phyloP scores from a whole-genome alignment of 163 green algal genomes.

The Prototheca wickerhamii region DNA sequence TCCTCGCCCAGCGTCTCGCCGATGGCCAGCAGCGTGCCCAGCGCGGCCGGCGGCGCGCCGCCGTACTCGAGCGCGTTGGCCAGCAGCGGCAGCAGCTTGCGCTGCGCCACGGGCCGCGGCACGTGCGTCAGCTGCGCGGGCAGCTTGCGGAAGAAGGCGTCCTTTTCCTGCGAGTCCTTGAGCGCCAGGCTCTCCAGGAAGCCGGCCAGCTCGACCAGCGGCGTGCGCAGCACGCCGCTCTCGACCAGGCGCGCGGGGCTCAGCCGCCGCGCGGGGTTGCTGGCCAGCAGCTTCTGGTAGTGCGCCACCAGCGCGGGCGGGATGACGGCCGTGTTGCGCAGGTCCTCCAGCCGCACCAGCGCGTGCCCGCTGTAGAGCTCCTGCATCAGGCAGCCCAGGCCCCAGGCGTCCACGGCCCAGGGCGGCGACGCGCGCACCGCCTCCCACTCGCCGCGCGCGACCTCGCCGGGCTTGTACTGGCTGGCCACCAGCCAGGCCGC shows the following conservation, averaged over 20 bases:
- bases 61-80: slow-evolving; percentile 82
- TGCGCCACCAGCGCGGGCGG: slow-evolving; percentile 63
- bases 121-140: slow-evolving; percentile 50
- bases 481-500: slow-evolving; percentile 52
- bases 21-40: slow-evolving; percentile 59
- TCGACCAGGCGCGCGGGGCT: slow-evolving; percentile 81
- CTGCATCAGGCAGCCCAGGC: slow-evolving; percentile 93
- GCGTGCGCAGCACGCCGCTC: slow-evolving; percentile 77
- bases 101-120: slow-evolving; percentile 60
- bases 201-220: slow-evolving; percentile 76
- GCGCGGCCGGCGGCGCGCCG: slow-evolving; percentile 58
- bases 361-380: slow-evolving; percentile 66
- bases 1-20: slow-evolving; percentile 63
- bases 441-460: slow-evolving; percentile 60
- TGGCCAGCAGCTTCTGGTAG: slow-evolving; percentile 81
- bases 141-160: slow-evolving; percentile 90
- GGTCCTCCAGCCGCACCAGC: slow-evolving; percentile 59
- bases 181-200: slow-evolving; percentile 93
- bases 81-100: slow-evolving; percentile 87
- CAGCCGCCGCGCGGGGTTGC: slow-evolving; percentile 57
- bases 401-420: slow-evolving; percentile 95
- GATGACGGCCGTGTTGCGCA: slow-evolving; percentile 72
- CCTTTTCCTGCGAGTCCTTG: slow-evolving; percentile 85
- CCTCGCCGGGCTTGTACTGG: slow-evolving; percentile 86
- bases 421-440: slow-evolving; percentile 56